A percentile compares a stretch with the other conserved stretches of the same genome.
Conservation (phyloP, 1,284 basidiomycete genomes). For the Leccinum subatratum region DNA sequence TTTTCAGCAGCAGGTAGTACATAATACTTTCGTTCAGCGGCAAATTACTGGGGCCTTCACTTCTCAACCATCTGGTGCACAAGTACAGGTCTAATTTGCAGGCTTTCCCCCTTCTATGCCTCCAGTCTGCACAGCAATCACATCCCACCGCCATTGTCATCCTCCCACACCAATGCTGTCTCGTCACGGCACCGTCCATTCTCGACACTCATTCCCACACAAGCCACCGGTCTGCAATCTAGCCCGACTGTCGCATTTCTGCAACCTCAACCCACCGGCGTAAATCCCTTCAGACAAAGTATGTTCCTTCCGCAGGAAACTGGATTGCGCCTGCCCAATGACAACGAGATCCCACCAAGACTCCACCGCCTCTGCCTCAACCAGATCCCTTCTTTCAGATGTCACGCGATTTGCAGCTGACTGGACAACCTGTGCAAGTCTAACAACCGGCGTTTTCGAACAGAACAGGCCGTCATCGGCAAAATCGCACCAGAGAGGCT, state of each 20-base stretch:
- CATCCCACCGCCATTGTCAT: slow-evolving; percentile 15
- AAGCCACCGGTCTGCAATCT: slow-evolving; percentile 27
- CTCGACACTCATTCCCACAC: slow-evolving; percentile 48
- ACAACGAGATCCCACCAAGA: too few species aligned
- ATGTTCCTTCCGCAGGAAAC: slow-evolving; percentile 60
- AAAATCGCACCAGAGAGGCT: too few species aligned
- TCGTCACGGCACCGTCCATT: slow-evolving; percentile 50
- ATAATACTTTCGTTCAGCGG: slow-evolving; percentile 74
- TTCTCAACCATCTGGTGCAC: slow-evolving; percentile 39
- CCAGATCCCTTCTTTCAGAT: slow-evolving; percentile 27
- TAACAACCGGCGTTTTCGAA: too few species aligned
- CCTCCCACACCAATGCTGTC: slow-evolving; percentile 38
- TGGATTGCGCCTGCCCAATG: slow-evolving; percentile 70
- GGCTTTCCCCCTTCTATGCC: slow-evolving; percentile 51
- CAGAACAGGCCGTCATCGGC: too few species aligned
- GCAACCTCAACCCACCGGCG: slow-evolving; percentile 43
- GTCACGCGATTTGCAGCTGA: too few species aligned
- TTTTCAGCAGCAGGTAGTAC: slow-evolving; percentile 58
- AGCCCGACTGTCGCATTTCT: slow-evolving; percentile 33
- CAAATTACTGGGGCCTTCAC: slow-evolving; percentile 45
- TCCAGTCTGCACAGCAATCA: slow-evolving; percentile 34
- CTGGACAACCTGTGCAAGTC: too few species aligned
- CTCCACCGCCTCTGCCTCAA: too few species aligned
- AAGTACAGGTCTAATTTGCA: slow-evolving; percentile 56
- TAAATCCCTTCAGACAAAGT: slow-evolving; percentile 33